These are phyloP conservation scores for Barnettozyma pratensis DNA, from an alignment of 805 yeast genomes.

Conservation along the genomic window DNA sequence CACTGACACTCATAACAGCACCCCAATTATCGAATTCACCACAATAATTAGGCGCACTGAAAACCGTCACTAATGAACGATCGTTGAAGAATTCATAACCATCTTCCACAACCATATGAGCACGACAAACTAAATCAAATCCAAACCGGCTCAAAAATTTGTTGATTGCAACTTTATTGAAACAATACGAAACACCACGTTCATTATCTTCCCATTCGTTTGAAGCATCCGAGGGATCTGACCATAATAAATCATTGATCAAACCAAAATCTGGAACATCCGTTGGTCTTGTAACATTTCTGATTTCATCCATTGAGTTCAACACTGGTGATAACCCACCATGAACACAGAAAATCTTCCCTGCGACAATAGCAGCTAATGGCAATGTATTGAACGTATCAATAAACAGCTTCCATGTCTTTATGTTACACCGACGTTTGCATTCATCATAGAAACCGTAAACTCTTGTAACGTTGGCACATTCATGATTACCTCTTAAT, in stretches of 20 bases:
- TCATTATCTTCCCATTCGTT: slow-evolving; percentile 99
- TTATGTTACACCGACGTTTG: slow-evolving; percentile 95
- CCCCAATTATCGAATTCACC: slow-evolving; percentile 78
- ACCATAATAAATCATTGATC: slow-evolving; percentile 94
- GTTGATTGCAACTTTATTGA: slow-evolving; percentile 97
- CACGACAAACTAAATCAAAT: slow-evolving; percentile 96
- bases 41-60: slow-evolving; percentile 93
- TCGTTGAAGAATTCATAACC: slow-evolving; percentile 97
- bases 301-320: slow-evolving; percentile 96
- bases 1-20: slow-evolving; percentile 95
- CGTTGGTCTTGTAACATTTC: slow-evolving; percentile 98
- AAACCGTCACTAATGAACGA: slow-evolving; percentile 91
- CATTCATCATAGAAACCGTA: slow-evolving; percentile 99
- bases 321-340: slow-evolving; percentile 97
- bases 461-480: slow-evolving; percentile 96
- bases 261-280: slow-evolving; percentile 98
- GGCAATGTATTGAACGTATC: slow-evolving; percentile 98
- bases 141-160: slow-evolving; percentile 95
- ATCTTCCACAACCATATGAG: slow-evolving; percentile 98
- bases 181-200: slow-evolving; percentile 97
- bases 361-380: slow-evolving; percentile 96
- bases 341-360: slow-evolving; percentile 97
- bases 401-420: slow-evolving; percentile 97
- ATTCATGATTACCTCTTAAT: slow-evolving; percentile 96
- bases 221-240: slow-evolving; percentile 97